phyloP scores from a whole-genome alignment of 306 rosid species.

The Castanea crenata region DNA sequence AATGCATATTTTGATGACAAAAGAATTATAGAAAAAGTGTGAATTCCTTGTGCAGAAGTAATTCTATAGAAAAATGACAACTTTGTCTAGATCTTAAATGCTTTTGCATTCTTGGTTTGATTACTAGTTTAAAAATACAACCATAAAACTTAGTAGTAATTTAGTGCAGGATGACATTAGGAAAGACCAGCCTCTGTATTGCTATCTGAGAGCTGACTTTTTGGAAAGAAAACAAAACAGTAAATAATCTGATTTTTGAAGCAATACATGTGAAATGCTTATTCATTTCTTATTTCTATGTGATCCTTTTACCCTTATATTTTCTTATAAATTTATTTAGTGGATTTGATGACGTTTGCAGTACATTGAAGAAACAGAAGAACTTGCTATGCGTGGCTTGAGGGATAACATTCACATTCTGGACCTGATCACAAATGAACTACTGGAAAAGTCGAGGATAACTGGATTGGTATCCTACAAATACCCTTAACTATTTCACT shows the following conservation, averaged over 20 bases:
- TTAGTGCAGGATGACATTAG: constrained; percentile 3
- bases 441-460: constrained; percentile 79
- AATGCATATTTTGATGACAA: not conserved
- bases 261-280: not conserved
- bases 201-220: not conserved
- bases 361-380: constrained; percentile 95
- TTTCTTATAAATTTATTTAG: constrained; percentile 6
- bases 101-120: constrained; percentile 10
- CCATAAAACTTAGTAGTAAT: not conserved
- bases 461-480: constrained; percentile 74
- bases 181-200: not conserved
- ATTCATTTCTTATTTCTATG: not conserved
- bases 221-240: not conserved
- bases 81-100: not conserved
- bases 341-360: constrained; percentile 38
- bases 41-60: not conserved
- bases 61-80: not conserved
- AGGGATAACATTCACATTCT: constrained; percentile 74
- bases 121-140: not conserved
- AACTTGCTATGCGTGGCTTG: constrained; percentile 79
- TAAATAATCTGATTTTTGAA: not conserved
- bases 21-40: not conserved
- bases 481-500: not conserved
- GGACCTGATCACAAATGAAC: constrained; percentile 68
- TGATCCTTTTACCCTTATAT: constrained; percentile 4